Evolutionary conservation across 2,329 filamentous ascomycete species (phyloP), one percentile per base, ranked within the genome.

Genomic region (Chalaropsis ovoidea): DNA sequence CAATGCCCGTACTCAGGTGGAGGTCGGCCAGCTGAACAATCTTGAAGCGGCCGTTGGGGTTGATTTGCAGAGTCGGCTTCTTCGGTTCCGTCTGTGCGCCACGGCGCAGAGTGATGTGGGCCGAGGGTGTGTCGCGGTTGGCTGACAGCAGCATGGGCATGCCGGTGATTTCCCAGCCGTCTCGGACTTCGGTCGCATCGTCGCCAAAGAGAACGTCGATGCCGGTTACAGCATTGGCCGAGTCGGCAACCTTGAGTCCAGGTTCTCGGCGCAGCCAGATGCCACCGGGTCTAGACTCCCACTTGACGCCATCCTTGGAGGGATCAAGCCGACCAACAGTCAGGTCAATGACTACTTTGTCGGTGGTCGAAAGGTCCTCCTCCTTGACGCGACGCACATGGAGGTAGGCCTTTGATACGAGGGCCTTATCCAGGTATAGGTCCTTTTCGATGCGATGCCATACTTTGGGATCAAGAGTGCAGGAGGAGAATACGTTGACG

Each of bases 11-110:
- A 72, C 90, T 93, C 65, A 99, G 77, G 75, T 99, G 94, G 68
- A 97, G 77, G 77, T 99, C 94, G n/a, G 91, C 88, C 65, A 95
- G 80, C 76, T 99, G 94, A 82, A 99, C 85, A 69, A 99, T 96
- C 79, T 97, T 97, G 79, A 97, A 97, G 71, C 88, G 90, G 39
- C 93, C 94, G 73, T 94, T 90, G 68, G 95, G 90, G 54, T 84
- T 83, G 69, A 99, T 90, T 67, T 89, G 84, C 11, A 87, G 89
- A 47, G 84, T 78, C 0, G 89, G 88, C 73, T 87, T 91, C 71
- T 85, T 82, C 17, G 58, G 47, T 13, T 63, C 41, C 11, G 56
- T 27, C 22, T 68, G 64, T 8, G 47, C 61, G 1, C 94, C 93
- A 70, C 89, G 83, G 62, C 90, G 84, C 62, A 96, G 80, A 31